Conservation (phyloP, 2,329 filamentous ascomycete genomes). For the Cylindrodendrum hubeiense region DNA sequence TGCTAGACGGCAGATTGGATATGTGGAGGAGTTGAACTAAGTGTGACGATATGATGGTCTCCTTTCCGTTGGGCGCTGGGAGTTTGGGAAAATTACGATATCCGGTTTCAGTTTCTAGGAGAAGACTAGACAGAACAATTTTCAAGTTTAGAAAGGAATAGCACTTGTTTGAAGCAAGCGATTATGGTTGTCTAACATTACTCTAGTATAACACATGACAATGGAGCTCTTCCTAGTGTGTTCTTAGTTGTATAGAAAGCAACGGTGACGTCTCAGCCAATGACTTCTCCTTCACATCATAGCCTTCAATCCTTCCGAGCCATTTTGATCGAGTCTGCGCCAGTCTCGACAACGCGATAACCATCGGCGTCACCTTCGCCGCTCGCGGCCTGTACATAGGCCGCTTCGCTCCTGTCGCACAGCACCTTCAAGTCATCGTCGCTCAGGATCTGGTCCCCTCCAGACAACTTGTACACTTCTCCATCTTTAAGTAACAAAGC, state of each 20-base stretch:
- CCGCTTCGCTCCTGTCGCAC: constrained; percentile 78
- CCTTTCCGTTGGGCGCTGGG: constrained; percentile 28
- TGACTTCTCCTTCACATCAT: neutral
- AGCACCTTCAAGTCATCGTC: constrained; percentile 82
- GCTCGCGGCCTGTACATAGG: constrained; percentile 79
- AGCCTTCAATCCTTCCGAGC: constrained; percentile 37
- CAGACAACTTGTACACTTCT: constrained; percentile 68
- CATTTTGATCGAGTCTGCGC: constrained; percentile 63
- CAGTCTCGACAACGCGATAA: constrained; percentile 87
- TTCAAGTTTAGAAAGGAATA: neutral
- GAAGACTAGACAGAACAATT: neutral
- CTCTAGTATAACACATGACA: constrained; percentile 3
- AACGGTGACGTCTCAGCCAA: neutral
- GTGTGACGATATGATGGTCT: constrained; percentile 13
- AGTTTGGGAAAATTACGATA: constrained; percentile 15
- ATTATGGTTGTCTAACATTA: neutral
- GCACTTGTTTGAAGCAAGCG: neutral
- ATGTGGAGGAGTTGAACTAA: constrained; percentile 64
- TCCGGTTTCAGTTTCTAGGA: neutral
- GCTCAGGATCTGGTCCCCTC: constrained; percentile 76
- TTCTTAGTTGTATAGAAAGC: constrained; percentile 9
- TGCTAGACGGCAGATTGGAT: constrained; percentile 66
- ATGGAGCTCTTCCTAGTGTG: constrained; percentile 24
- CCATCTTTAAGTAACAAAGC: constrained; percentile 80
- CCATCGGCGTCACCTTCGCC: constrained; percentile 79